Evolutionary conservation across 345 rosid genomes (phyloP).

Genomic region (Rhizophora apiculata): DNA sequence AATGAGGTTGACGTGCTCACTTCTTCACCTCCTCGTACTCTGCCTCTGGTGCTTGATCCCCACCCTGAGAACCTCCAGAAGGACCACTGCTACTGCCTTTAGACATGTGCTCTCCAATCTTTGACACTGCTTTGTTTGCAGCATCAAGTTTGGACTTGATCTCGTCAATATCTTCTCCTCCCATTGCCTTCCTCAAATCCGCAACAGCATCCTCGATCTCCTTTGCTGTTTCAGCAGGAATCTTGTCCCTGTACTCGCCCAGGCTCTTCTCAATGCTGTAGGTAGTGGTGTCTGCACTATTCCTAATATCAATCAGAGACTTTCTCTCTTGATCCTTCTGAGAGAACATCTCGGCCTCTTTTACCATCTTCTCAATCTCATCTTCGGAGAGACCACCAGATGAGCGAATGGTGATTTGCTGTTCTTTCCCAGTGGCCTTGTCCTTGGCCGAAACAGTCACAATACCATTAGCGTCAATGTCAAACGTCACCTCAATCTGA

Average conservation of each 20-base stretch:
- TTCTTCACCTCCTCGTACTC: slow-evolving; percentile 40
- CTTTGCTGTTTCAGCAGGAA: slow-evolving; percentile 29
- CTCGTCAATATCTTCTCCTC: slow-evolving; percentile 25
- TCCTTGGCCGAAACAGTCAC: slow-evolving; percentile 41
- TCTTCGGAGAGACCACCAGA: slow-evolving; percentile 34
- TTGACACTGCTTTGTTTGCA: slow-evolving; percentile 35
- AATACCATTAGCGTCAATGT: slow-evolving; percentile 38
- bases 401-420: slow-evolving; percentile 33
- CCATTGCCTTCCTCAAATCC: slow-evolving; percentile 30
- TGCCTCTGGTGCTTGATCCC: slow-evolving; percentile 33
- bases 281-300: slow-evolving; percentile 30
- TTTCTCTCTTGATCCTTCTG: slow-evolving; percentile 37
- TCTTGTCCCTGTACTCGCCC: slow-evolving; percentile 33
- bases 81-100: slow-evolving; percentile 23
- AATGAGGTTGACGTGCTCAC: slow-evolving; percentile 2
- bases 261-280: slow-evolving; percentile 38
- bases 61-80: slow-evolving; percentile 23
- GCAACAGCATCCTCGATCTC: slow-evolving; percentile 30
- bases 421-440: slow-evolving; percentile 28
- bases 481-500: slow-evolving; percentile 36
- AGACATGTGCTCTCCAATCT: slow-evolving; percentile 37
- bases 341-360: slow-evolving; percentile 30
- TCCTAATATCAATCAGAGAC: slow-evolving; percentile 28
- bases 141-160: slow-evolving; percentile 31
- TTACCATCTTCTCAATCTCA: slow-evolving; percentile 39